A percentile compares a stretch with the other conserved stretches of the same genome.
These are phyloP conservation scores for Fusarium algeriense DNA, from an alignment of 2,329 filamentous ascomycete genomes.

Conservation along the genomic window DNA sequence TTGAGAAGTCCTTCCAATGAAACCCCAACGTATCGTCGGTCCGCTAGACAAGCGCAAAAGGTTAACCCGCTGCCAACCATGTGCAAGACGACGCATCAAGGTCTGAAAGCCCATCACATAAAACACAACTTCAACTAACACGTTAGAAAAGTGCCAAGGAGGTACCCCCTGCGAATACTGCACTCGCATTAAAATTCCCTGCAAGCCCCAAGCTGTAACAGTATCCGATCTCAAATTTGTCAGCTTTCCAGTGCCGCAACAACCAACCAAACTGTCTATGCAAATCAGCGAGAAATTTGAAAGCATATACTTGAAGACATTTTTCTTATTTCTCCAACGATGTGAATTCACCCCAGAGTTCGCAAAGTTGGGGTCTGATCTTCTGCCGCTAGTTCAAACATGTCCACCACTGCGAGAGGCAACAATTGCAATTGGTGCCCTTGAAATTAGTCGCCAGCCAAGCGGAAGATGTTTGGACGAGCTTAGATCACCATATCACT, in stretches of 20 bases:
- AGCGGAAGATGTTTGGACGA: neutral
- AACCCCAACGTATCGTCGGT: constrained; percentile 34
- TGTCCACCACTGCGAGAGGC: constrained; percentile 33
- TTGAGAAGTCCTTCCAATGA: neutral
- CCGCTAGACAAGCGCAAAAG: constrained; percentile 46
- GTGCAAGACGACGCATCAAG: constrained; percentile 46
- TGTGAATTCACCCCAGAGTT: constrained; percentile 42
- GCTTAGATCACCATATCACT: neutral
- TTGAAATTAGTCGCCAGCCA: constrained; percentile 41
- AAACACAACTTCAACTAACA: neutral
- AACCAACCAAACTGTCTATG: neutral
- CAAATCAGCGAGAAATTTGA: neutral
- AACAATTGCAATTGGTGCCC: constrained; percentile 44
- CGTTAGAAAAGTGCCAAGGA: constrained; percentile 40
- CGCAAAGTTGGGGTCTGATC: neutral
- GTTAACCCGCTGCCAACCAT: constrained; percentile 44
- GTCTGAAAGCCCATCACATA: constrained; percentile 7
- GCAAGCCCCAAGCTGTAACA: constrained; percentile 18
- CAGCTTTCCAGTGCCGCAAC: neutral
- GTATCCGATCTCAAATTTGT: constrained; percentile 20
- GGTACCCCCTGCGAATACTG: constrained; percentile 46
- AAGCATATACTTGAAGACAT: constrained; percentile 25
- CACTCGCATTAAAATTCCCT: constrained; percentile 41
- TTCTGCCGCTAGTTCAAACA: constrained; percentile 35
- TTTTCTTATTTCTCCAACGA: constrained; percentile 27